Evolutionary conservation across 768 basidiomycete species (phyloP).

Genomic region (Leccinum truebloodii): DNA sequence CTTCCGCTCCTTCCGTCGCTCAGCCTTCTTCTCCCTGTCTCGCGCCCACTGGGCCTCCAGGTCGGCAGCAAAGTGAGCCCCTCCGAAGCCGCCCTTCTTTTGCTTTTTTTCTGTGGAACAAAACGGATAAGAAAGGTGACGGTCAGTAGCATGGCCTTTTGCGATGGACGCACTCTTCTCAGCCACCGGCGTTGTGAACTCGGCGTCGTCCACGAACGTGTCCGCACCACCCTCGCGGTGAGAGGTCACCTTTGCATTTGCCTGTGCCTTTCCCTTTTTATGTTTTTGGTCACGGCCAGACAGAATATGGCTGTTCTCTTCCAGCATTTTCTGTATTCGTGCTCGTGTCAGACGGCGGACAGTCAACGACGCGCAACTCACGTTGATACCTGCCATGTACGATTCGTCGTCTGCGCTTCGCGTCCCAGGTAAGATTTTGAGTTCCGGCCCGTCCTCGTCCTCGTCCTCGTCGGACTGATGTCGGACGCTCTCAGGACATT

Average conservation of each 20-base stretch:
- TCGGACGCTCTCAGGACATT: constrained; percentile 10
- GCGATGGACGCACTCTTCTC: constrained; percentile 47
- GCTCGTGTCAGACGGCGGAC: constrained; percentile 3
- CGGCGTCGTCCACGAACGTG: constrained; percentile 27
- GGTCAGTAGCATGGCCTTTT: not conserved
- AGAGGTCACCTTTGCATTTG: not conserved
- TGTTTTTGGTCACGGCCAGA: constrained; percentile 45
- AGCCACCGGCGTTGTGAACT: constrained; percentile 21
- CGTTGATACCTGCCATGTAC: constrained; percentile 56
- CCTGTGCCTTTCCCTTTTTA: constrained; percentile 39
- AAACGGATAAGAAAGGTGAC: not conserved
- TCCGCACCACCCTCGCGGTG: constrained; percentile 15
- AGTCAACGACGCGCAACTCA: constrained; percentile 29
- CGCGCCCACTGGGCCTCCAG: constrained; percentile 73
- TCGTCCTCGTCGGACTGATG: constrained; percentile 26
- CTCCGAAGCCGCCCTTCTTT: constrained; percentile 12
- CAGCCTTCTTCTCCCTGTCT: constrained; percentile 84
- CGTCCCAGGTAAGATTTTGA: constrained; percentile 20
- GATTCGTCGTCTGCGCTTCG: constrained; percentile 61
- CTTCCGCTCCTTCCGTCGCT: constrained; percentile 62
- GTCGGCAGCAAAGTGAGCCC: constrained; percentile 47
- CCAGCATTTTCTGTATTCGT: constrained; percentile 62
- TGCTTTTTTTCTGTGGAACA: constrained; percentile 33
- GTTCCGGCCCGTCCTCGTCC: constrained; percentile 22
- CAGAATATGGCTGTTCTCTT: constrained; percentile 55